phyloP scores from a whole-genome alignment of 2,329 filamentous ascomycete genomes.

The Ustulina deusta region DNA sequence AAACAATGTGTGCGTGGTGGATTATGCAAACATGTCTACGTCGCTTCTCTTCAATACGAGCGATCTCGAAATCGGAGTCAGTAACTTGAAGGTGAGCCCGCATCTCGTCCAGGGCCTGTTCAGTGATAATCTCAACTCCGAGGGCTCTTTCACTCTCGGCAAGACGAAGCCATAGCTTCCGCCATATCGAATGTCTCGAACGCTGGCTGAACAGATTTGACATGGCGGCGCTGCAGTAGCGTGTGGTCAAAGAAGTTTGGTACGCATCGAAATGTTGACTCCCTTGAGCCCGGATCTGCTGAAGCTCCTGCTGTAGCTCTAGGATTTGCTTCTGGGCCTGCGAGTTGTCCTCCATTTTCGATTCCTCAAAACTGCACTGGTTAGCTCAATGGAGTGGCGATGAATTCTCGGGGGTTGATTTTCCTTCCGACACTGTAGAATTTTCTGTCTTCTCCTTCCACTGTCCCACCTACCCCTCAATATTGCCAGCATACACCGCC shows the following conservation, averaged over 20 bases:
- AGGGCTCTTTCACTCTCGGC: slow-evolving; percentile 86
- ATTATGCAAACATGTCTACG: slow-evolving; percentile 72
- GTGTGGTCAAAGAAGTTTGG: slow-evolving; percentile 75
- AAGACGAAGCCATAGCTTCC: slow-evolving; percentile 86
- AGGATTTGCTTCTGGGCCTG: slow-evolving; percentile 31
- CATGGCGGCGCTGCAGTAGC: slow-evolving; percentile 83
- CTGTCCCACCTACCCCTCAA: too few relatives aligned
- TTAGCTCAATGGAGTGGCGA: too few relatives aligned
- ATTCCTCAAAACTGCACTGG: too few relatives aligned
- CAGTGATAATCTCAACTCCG: slow-evolving; percentile 76
- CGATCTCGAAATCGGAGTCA: slow-evolving; percentile 81
- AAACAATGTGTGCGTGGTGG: too few relatives aligned
- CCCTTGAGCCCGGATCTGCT: slow-evolving; percentile 29
- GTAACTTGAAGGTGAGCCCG: slow-evolving; percentile 78
- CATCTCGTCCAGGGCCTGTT: slow-evolving; percentile 84
- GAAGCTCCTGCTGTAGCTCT: slow-evolving; percentile 33
- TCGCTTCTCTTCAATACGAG: slow-evolving; percentile 80
- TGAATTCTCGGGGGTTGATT: too few relatives aligned
- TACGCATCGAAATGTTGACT: slow-evolving; percentile 62
- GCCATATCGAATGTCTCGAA: slow-evolving; percentile 77
- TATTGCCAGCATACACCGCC: too few relatives aligned
- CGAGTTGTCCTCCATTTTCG: too few relatives aligned
- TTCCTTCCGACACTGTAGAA: too few relatives aligned
- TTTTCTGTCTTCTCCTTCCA: too few relatives aligned
- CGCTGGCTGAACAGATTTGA: slow-evolving; percentile 82